Evolutionary conservation across 768 basidiomycete genomes (phyloP).

Genomic region (Hericium rajendrae): DNA sequence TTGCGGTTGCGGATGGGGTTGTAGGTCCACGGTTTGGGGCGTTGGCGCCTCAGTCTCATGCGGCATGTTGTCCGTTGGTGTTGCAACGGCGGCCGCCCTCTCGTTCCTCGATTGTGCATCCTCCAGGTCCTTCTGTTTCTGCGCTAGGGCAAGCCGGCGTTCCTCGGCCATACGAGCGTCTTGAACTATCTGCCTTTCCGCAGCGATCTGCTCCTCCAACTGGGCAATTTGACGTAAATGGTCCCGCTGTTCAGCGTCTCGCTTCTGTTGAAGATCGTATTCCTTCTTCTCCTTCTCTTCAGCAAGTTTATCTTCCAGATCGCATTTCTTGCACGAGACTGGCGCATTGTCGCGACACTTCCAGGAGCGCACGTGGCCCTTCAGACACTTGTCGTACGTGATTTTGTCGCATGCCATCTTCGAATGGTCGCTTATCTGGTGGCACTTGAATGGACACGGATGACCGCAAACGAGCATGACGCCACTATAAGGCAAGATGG

Average conservation of each 20-base stretch:
- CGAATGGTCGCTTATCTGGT: constrained; percentile 44
- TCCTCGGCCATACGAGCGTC: constrained; percentile 30
- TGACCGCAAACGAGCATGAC: constrained; percentile 43
- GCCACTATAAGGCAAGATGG: constrained; percentile 27
- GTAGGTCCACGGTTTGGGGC: no score
- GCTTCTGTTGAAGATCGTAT: constrained; percentile 31
- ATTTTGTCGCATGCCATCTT: constrained; percentile 38
- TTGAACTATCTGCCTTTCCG: constrained; percentile 22
- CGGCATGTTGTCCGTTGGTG: background rate
- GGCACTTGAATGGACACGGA: constrained; percentile 50
- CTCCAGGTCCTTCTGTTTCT: constrained; percentile 39
- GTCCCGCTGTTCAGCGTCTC: constrained; percentile 34
- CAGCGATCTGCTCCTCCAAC: constrained; percentile 32
- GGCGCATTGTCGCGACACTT: constrained; percentile 34
- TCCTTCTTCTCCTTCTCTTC: constrained; percentile 33
- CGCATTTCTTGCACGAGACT: constrained; percentile 35
- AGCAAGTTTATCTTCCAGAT: constrained; percentile 31
- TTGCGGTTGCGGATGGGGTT: background rate
- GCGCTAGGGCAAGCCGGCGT: constrained; percentile 25
- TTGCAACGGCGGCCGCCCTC: background rate
- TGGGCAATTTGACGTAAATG: constrained; percentile 34
- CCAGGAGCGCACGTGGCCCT: constrained; percentile 33
- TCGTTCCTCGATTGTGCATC: constrained; percentile 14
- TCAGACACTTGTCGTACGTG: constrained; percentile 30
- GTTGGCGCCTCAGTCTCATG: background rate